Evolutionary conservation across 306 rosid species (phyloP).

Genomic region (Prunus salicina): DNA sequence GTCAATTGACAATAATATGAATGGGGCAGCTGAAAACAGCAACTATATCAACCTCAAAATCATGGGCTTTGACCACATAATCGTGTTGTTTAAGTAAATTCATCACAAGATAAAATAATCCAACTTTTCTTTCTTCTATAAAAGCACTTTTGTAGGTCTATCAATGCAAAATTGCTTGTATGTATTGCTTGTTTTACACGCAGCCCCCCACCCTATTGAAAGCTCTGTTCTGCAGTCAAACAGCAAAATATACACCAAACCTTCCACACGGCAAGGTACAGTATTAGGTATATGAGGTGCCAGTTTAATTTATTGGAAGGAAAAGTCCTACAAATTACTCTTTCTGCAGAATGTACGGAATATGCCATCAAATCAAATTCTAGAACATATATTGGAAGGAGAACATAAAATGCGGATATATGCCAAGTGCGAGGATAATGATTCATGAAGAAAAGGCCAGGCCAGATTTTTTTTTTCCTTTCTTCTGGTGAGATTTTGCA

Average conservation of each 20-base stretch:
- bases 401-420: not conserved
- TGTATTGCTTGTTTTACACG: constrained; percentile 7
- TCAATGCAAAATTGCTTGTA: not conserved
- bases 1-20: not conserved
- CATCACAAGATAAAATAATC: not conserved
- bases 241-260: not conserved
- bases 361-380: not conserved
- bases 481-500: not conserved
- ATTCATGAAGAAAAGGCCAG: not conserved
- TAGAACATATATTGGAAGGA: not conserved
- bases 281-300: not conserved
- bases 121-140: not conserved
- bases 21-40: not conserved
- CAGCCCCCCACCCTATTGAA: not conserved
- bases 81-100: not conserved
- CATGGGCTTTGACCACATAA: not conserved
- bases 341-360: not conserved
- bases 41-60: not conserved
- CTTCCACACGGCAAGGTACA: not conserved
- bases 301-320: not conserved
- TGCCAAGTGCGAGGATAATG: too few species aligned
- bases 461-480: too few species aligned
- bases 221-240: not conserved
- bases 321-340: not conserved
- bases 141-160: not conserved